Evolutionary conservation across 805 yeast genomes (phyloP), one percentile per base, ranked within the genome.

Genomic region (Wickerhamomyces pijperi): DNA sequence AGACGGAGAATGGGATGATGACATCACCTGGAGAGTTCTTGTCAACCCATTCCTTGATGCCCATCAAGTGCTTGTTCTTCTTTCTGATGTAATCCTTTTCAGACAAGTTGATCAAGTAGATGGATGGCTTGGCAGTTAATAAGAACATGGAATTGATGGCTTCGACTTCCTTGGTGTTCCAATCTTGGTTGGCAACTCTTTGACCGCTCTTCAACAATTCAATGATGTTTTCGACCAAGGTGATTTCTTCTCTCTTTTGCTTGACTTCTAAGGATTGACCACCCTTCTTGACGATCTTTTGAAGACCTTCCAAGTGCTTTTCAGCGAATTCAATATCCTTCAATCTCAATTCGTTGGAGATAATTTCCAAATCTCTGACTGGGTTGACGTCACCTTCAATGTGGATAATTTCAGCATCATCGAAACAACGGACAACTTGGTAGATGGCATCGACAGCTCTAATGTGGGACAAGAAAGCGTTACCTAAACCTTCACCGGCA

Each of bases 311-410:
- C 58, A 72, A 75, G 60, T 79, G 81, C 70, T 85, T 88, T 55
- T 77, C 77, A 49, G 88, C 82, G 57, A 92, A 92, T 67, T 92
- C 98, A 51, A 92, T 87, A 65, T 92, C 98, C 69, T 92, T 92
- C 60, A 90, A 73, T 67, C 96, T 81, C 64, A 92, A 76, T 70
- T 92, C 98, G 48, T 82, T 84, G 50, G 74, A 72, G 59, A 92
- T 85, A 59, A 92, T 90, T 49, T 84, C 92, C 65, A 92, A 75
- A 66, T 92, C 98, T 59, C 95, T 84, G 38, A 76, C 79, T 47
- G 98, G 98, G 65, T 92, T 78, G 46, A 92, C 98, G 54, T 88
- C 96, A 60, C 92, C 92, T 67, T 87, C 95, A 54, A 92, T 83
- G 66, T 92, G 98, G 53, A 88, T 87, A 55, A 92, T 92, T 59